Base-by-base conservation (phyloP, 805 yeast species). In the Ogataea pilisensis region DNA sequence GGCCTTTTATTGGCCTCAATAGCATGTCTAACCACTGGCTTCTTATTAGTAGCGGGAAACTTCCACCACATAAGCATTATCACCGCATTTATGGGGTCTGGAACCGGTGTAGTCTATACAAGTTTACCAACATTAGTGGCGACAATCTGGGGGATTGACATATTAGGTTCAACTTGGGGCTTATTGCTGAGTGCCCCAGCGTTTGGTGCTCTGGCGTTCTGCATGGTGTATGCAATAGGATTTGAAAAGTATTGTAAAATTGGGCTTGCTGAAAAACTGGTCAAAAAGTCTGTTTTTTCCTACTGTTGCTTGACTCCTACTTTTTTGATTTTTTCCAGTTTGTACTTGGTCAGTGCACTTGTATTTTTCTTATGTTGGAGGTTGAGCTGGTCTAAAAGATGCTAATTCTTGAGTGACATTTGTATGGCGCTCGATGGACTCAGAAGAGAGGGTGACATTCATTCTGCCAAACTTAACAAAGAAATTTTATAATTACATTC, bases 141-240 rank as follows among this genome's bases (percentile, higher is more conserved):
- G 2, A 69, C 78, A 1, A 75, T 84, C 1, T 90, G 96, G 95
- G 96, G 96, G 0, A 74, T 84, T 22, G 88, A 83, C 34, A 73
- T 85, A 25, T 78, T 90, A 61, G 29, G 96, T 0, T 82, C 95
- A 1, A 82, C 89, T 2, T 90, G 95, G 87, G 96, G 96, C 2
- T 68, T 84, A 25, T 84, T 87, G 57, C 80, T 89, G 76, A 69
- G 85, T 31, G 95, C 95, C 0, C 96, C 96, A 1, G 96, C 96
- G 0, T 48, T 86, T 2, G 95, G 96, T 1, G 70, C 91, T 2
- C 68, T 84, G 4, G 45, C 76, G 2, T 85, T 75, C 52, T 90
- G 95, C 5, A 53, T 85, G 37, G 48, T 80, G 11, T 89, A 82
- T 58, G 96, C 95, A 0, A 53, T 63, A 19, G 61, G 77, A 16